Conservation (phyloP, 1,284 basidiomycete species). For the Peniophora sp. region DNA sequence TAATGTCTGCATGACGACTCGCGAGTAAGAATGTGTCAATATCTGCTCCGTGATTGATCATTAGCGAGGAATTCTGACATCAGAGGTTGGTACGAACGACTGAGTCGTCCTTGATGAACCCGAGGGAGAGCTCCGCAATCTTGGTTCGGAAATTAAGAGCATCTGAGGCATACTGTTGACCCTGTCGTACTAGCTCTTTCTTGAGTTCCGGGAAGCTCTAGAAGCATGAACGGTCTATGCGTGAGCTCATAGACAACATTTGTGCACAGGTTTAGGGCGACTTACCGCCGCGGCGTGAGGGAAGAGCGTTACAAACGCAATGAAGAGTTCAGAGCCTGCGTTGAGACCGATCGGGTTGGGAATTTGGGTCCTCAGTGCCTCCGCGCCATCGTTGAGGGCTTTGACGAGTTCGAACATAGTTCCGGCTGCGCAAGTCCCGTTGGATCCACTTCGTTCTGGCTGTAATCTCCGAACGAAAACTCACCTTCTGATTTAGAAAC, state of each 20-base stretch:
- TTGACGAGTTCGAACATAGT: slow-evolving; percentile 90
- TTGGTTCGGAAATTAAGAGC: slow-evolving; percentile 85
- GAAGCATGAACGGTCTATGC: not conserved
- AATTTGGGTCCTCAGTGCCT: slow-evolving; percentile 53
- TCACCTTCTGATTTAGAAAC: slow-evolving; percentile 67
- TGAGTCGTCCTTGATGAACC: slow-evolving; percentile 91
- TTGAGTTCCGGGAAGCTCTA: slow-evolving; percentile 81
- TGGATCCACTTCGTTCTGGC: slow-evolving; percentile 11
- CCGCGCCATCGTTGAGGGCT: slow-evolving; percentile 71
- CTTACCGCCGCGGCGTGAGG: slow-evolving; percentile 76
- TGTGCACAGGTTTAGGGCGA: slow-evolving; percentile 10
- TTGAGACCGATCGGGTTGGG: slow-evolving; percentile 81
- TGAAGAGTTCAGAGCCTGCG: slow-evolving; percentile 88
- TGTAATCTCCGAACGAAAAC: not conserved
- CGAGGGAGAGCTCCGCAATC: slow-evolving; percentile 84
- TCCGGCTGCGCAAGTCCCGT: slow-evolving; percentile 38
- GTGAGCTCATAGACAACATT: slow-evolving; percentile 5
- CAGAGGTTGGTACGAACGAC: slow-evolving; percentile 47
- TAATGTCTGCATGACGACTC: slow-evolving; percentile 92
- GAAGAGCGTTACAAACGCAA: slow-evolving; percentile 79
- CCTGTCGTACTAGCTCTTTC: slow-evolving; percentile 71
- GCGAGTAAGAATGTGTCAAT: slow-evolving; percentile 91
- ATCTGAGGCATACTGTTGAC: slow-evolving; percentile 67
- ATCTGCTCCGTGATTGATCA: slow-evolving; percentile 45
- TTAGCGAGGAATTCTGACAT: slow-evolving; percentile 1